Base-by-base conservation (phyloP, 805 yeast genomes). In the Suhomyces emberorum region DNA sequence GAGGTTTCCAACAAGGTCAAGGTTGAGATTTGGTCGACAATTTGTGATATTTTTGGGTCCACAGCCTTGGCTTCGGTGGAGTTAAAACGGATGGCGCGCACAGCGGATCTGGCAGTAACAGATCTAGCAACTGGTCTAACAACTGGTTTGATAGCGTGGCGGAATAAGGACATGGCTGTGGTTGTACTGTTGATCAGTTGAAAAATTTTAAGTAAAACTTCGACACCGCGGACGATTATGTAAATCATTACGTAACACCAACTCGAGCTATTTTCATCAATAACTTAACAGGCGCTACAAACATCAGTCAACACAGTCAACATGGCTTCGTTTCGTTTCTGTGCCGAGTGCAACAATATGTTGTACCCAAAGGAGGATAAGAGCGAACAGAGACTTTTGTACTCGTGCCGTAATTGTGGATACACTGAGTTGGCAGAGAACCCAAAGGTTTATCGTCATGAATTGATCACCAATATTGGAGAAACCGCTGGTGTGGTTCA, bases 321-420 rank as follows among this genome's bases (percentile, higher is more conserved):
- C 16, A 87, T 86, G 95, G 88, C 95, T 52, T 88, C 96, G 36
- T 91, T 93, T 67, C 77, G 96, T 59, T 91, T 91, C 71, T 91
- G 98, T 64, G 81, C 93, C 53, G 95, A 91, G 58, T 91, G 95
- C 77, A 93, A 93, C 75, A 93, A 93, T 60, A 93, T 93, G 98
- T 76, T 93, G 65, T 93, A 93, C 61, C 98, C 98, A 15, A 79
- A 87, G 49, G 98, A 93, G 69, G 98, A 93, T 59, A 86, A 83
- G 55, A 87, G 82, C 40, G 71, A 77, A 47, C 79, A 77, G 56
- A 62, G 88, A 47, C 67, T 93, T 43, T 69, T 91, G 41, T 93
- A 86, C 59, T 89, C 95, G 41, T 93, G 98, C 65, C 80, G 98
- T 55, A 89, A 91, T 55, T 93, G 98, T 58, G 79, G 87, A 34